Conservation (phyloP, 192 early-diverging fungal species). For the Backusella tarrabulga region DNA sequence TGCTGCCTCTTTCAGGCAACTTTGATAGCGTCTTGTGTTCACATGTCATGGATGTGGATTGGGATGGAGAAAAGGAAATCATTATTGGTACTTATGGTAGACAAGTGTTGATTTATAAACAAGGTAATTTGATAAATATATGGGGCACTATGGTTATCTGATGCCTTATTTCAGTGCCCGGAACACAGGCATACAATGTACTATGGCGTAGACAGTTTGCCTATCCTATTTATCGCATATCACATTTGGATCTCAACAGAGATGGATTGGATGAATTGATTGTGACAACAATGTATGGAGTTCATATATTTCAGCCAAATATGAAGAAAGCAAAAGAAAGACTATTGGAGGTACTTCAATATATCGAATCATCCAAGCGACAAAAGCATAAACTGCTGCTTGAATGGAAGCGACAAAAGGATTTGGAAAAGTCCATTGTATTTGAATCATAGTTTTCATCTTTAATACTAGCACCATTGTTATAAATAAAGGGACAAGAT, state of each 20-base stretch:
- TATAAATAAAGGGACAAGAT: no score
- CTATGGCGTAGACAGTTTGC: slow-evolving; percentile 52
- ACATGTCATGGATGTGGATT: slow-evolving; percentile 58
- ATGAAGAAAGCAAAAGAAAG: slow-evolving; percentile 39
- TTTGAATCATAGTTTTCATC: slow-evolving; percentile 22
- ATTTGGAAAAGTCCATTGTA: slow-evolving; percentile 32
- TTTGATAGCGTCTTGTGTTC: slow-evolving; percentile 57
- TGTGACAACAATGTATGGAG: slow-evolving; percentile 51
- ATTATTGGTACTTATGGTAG: slow-evolving; percentile 58
- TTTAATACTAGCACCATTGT: no score
- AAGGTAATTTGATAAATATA: slow-evolving; percentile 24
- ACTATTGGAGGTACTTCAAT: slow-evolving; percentile 39
- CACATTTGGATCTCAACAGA: slow-evolving; percentile 48
- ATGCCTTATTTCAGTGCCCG: slow-evolving; percentile 14
- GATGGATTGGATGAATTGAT: slow-evolving; percentile 56
- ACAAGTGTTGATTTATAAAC: slow-evolving; percentile 57
- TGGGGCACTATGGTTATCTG: not conserved
- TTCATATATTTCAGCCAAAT: slow-evolving; percentile 51
- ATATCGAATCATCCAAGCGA: slow-evolving; percentile 40
- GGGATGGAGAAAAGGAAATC: slow-evolving; percentile 57
- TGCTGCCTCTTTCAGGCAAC: slow-evolving; percentile 49
- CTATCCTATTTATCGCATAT: slow-evolving; percentile 54
- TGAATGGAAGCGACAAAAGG: slow-evolving; percentile 29
- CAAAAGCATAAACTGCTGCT: slow-evolving; percentile 30
- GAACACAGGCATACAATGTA: slow-evolving; percentile 37